These are phyloP conservation scores for Podaxis sp. DNA, from an alignment of 768 basidiomycete genomes.

Conservation along the genomic window DNA sequence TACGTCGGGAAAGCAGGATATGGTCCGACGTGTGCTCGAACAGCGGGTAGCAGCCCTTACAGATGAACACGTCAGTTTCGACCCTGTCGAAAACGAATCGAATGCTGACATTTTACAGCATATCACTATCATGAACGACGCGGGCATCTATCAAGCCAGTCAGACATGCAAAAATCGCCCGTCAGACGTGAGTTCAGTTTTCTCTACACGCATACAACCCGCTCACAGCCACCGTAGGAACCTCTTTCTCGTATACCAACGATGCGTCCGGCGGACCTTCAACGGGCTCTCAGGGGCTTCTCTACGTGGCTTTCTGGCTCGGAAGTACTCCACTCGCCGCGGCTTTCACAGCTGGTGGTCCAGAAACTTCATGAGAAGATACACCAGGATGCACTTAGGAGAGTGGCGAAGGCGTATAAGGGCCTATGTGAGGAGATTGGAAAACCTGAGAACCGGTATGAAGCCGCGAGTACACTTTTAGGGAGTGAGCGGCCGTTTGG, in stretches of 20 bases:
- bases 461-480: constrained; percentile 85
- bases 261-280: constrained; percentile 63
- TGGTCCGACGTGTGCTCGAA: constrained; percentile 62
- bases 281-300: constrained; percentile 65
- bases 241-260: constrained; percentile 77
- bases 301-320: constrained; percentile 82
- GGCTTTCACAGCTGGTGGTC: constrained; percentile 71
- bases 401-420: constrained; percentile 69
- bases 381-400: constrained; percentile 72
- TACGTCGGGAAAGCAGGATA: constrained; percentile 56
- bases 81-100: neutral
- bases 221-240: constrained; percentile 32
- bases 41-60: constrained; percentile 62
- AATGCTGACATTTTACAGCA: constrained; percentile 36
- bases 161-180: constrained; percentile 41
- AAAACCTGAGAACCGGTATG: constrained; percentile 78
- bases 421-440: constrained; percentile 72
- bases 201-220: neutral
- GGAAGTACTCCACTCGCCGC: constrained; percentile 79
- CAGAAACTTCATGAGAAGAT: constrained; percentile 66
- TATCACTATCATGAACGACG: constrained; percentile 49
- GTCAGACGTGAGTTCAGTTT: constrained; percentile 35
- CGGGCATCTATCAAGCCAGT: constrained; percentile 50
- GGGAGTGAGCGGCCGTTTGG: constrained; percentile 86
- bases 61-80: constrained; percentile 74